phyloP scores from a whole-genome alignment of 306 rosid species.

The Psophocarpus tetragonolobus region DNA sequence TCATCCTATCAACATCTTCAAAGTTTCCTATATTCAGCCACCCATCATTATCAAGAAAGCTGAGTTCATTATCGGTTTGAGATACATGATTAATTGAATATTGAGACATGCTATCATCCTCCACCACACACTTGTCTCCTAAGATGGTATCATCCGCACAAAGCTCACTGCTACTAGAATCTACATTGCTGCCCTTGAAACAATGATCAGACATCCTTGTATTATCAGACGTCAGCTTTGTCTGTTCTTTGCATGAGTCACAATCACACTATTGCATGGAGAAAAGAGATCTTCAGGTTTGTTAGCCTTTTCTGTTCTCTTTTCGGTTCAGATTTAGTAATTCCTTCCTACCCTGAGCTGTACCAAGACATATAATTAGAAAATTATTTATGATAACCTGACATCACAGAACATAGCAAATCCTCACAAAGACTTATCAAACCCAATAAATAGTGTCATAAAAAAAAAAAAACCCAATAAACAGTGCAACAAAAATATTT shows the following conservation, averaged over 20 bases:
- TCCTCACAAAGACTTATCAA: conserved; percentile 2
- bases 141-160: conserved; percentile 50
- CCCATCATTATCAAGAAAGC: conserved; percentile 62
- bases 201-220: conserved; percentile 44
- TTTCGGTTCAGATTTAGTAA: conserved; percentile 35
- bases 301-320: conserved; percentile 56
- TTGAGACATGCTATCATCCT: conserved; percentile 44
- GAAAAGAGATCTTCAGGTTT: conserved; percentile 47
- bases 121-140: conserved; percentile 51
- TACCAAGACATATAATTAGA: conserved; percentile 29
- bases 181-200: conserved; percentile 46
- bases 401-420: conserved; percentile 9
- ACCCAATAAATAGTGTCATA: neutral
- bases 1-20: conserved; percentile 68
- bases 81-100: conserved; percentile 49
- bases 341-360: conserved; percentile 46
- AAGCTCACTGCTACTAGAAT: conserved; percentile 44
- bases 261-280: conserved; percentile 40
- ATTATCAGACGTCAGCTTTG: conserved; percentile 35
- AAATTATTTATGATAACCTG: neutral
- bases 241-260: conserved; percentile 41
- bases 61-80: conserved; percentile 54
- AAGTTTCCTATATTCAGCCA: conserved; percentile 75
- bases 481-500: neutral
- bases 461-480: conserved; percentile 2